Conservation (phyloP, 140 eudicot genomes). For the Cichorium intybus region DNA sequence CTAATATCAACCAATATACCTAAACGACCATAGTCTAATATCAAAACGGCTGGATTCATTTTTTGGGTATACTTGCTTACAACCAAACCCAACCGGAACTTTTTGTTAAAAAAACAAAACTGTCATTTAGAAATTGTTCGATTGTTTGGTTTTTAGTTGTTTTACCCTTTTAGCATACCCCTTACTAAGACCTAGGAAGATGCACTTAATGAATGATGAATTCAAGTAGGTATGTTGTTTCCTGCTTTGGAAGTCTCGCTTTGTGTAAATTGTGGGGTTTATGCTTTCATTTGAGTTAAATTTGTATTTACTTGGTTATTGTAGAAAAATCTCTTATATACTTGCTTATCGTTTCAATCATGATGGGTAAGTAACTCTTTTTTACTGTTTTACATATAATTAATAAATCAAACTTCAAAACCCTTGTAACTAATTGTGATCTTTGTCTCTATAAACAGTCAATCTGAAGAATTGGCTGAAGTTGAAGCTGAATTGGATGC, state of each 20-base stretch:
- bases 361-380: constrained; percentile 53
- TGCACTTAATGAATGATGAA: constrained; percentile 34
- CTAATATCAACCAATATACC: too few species aligned
- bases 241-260: not conserved
- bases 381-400: too few species aligned
- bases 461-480: constrained; percentile 63
- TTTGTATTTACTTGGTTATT: not conserved
- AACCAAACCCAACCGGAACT: too few species aligned
- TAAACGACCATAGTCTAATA: too few species aligned
- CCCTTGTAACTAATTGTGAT: not conserved
- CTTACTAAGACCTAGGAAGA: constrained; percentile 35
- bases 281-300: not conserved
- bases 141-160: too few species aligned
- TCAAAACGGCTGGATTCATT: too few species aligned
- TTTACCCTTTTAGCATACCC: too few species aligned
- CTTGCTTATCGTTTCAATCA: not conserved
- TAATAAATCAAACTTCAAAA: not conserved
- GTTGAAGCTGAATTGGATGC: constrained; percentile 88
- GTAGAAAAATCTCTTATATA: not conserved
- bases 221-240: constrained; percentile 35
- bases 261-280: not conserved
- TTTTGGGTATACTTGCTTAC: too few species aligned
- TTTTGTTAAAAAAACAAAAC: too few species aligned
- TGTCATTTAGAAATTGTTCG: too few species aligned
- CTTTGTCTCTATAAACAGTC: constrained; percentile 35